phyloP scores from a whole-genome alignment of 768 basidiomycete species.

The Kwoniella mangroviensis region DNA sequence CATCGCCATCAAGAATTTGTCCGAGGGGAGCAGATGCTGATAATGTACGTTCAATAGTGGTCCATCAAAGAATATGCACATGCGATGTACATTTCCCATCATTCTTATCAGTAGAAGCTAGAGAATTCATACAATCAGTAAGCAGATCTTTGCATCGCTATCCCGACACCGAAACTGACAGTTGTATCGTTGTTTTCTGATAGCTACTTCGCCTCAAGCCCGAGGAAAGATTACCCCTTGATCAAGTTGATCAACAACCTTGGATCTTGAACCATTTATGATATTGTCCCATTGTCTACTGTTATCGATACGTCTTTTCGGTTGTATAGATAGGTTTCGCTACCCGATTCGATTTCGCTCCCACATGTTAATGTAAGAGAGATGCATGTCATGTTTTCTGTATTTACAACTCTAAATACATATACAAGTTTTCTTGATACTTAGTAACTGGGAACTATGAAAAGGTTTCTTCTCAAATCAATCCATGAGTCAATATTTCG shows the following conservation, averaged over 20 bases:
- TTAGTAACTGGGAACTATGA: too few species aligned
- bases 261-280: slow-evolving; percentile 66
- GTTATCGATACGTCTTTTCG: background rate
- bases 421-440: background rate
- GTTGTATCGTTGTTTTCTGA: too few species aligned
- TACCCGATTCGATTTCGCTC: slow-evolving; percentile 3
- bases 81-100: slow-evolving; percentile 76
- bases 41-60: slow-evolving; percentile 61
- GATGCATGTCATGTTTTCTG: background rate
- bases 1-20: too few species aligned
- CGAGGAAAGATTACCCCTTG: slow-evolving; percentile 72
- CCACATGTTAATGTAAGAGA: background rate
- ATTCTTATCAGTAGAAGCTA: slow-evolving; percentile 67
- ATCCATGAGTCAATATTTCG: background rate
- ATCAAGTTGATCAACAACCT: slow-evolving; percentile 76
- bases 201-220: slow-evolving; percentile 81
- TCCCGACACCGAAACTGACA: background rate
- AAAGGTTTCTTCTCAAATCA: background rate
- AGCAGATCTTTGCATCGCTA: background rate
- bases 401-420: background rate
- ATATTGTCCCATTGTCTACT: background rate
- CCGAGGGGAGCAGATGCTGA: too few species aligned
- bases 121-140: slow-evolving; percentile 68
- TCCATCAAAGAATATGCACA: slow-evolving; percentile 70
- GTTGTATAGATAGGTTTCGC: background rate